Base-by-base conservation (phyloP, 495 filamentous ascomycete genomes). In the Ramalina peruviana region DNA sequence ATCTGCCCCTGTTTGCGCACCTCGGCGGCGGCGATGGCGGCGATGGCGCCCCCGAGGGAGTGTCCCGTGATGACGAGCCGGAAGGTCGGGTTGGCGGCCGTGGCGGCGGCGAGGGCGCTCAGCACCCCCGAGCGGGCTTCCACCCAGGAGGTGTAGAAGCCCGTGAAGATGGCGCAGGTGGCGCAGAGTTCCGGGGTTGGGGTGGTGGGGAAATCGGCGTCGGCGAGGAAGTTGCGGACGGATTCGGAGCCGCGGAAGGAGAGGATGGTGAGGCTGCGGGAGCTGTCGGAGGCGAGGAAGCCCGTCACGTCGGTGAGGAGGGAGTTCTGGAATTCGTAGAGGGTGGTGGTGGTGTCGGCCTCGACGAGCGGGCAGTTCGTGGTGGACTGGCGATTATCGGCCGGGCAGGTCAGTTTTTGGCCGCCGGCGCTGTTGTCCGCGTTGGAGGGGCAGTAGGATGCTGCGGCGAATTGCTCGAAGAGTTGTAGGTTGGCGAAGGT, bases 381-480 rank as follows among this genome's bases (percentile, higher is more conserved):
- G n/a, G 63, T 68, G 6, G 64, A 52, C 15, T 21, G 26, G 3
- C 26, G 20, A 26, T n/a, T 16, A n/a, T 16, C n/a, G 19, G 26
- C 5, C 1, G 61, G 50, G 62, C 87, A 93, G 12, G 69, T 70
- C 17, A 89, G 50, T 12, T 65, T 64, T 19, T 65, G 56, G n/a
- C 72, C 72, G 13, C 63, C 60, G n/a, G 62, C 62, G 20, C 60
- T 51, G 11, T 65, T 54, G 6, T 72, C 62, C 40, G 72, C 71
- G 48, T 80, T 68, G 44, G 55, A 67, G 36, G 75, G 68, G 62
- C 86, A 92, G 62, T 85, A 87, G 5, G 79, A 66, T 0, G 85
- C 81, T 0, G 71, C 81, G 1, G 84, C 68, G 61, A 81, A 90
- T 58, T 90, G 76, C 15, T 80, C 74, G 59, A 74, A 85, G 53